A percentile compares a stretch with the other conserved stretches of the same genome.
Conservation (phyloP, 192 early-diverging fungal genomes). For the Oehlia diaphana region DNA sequence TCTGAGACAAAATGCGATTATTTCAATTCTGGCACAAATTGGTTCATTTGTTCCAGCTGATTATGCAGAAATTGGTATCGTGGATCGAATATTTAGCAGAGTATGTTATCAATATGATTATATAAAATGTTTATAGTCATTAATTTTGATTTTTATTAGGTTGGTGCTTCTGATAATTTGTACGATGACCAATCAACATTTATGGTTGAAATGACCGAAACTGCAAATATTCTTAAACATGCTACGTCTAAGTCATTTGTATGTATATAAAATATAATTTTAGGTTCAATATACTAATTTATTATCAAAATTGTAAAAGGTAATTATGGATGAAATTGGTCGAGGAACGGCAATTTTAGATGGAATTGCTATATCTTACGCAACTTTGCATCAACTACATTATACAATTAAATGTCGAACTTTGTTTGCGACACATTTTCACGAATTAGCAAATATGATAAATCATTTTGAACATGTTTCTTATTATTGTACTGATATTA, state of each 20-base stretch:
- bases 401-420: constrained; percentile 59
- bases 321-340: constrained; percentile 56
- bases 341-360: constrained; percentile 62
- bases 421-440: constrained; percentile 79
- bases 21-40: constrained; percentile 53
- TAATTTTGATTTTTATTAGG: constrained; percentile 33
- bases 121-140: not conserved
- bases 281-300: not conserved
- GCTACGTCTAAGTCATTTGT: constrained; percentile 46
- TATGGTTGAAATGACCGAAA: constrained; percentile 57
- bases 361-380: constrained; percentile 71
- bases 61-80: constrained; percentile 43
- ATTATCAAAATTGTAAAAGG: not conserved
- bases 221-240: constrained; percentile 45
- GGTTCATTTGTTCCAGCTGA: constrained; percentile 54
- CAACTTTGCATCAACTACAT: constrained; percentile 61
- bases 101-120: constrained; percentile 30
- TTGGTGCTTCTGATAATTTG: constrained; percentile 55
- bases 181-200: constrained; percentile 53
- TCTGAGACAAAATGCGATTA: constrained; percentile 51
- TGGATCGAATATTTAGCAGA: constrained; percentile 53
- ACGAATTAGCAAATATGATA: constrained; percentile 63
- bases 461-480: constrained; percentile 25
- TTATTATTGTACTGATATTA: constrained; percentile 32
- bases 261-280: not conserved